phyloP scores from a whole-genome alignment of 1,284 basidiomycete genomes.

The Naganishia cerealis region DNA sequence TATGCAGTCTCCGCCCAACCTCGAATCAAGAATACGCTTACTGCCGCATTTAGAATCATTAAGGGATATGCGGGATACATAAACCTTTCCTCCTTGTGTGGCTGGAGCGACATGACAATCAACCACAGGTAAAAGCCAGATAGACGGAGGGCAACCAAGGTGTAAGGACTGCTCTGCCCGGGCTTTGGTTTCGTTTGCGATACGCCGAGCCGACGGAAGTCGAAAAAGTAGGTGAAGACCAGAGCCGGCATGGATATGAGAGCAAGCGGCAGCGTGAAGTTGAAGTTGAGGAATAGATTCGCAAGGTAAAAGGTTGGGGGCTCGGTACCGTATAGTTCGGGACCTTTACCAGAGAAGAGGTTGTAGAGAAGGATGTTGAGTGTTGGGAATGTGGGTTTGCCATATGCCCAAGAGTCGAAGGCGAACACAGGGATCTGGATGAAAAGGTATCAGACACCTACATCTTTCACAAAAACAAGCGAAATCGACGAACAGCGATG shows the following conservation, averaged over 20 bases:
- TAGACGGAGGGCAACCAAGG: slow-evolving; percentile 71
- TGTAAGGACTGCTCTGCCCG: slow-evolving; percentile 69
- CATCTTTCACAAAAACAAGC: neutral
- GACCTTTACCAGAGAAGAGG: slow-evolving; percentile 70
- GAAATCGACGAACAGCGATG: slow-evolving; percentile 64
- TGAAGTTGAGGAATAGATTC: slow-evolving; percentile 92
- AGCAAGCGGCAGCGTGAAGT: slow-evolving; percentile 77
- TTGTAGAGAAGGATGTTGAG: slow-evolving; percentile 96
- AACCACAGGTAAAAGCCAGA: slow-evolving; percentile 88
- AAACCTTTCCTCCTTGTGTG: slow-evolving; percentile 97
- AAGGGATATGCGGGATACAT: slow-evolving; percentile 93
- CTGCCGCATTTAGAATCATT: slow-evolving; percentile 89
- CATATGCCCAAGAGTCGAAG: slow-evolving; percentile 86
- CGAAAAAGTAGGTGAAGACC: slow-evolving; percentile 70
- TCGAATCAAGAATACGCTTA: slow-evolving; percentile 74
- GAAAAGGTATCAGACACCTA: neutral
- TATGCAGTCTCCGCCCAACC: slow-evolving; percentile 81
- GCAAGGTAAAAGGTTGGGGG: slow-evolving; percentile 78
- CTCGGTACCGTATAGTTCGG: slow-evolving; percentile 89
- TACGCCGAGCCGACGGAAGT: slow-evolving; percentile 75
- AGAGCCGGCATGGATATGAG: slow-evolving; percentile 76
- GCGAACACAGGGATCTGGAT: slow-evolving; percentile 71
- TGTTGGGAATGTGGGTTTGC: slow-evolving; percentile 72
- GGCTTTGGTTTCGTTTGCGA: slow-evolving; percentile 60
- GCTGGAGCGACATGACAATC: slow-evolving; percentile 71